Conservation (phyloP, 106 monocot genomes). For the Iris macrosiphon region DNA sequence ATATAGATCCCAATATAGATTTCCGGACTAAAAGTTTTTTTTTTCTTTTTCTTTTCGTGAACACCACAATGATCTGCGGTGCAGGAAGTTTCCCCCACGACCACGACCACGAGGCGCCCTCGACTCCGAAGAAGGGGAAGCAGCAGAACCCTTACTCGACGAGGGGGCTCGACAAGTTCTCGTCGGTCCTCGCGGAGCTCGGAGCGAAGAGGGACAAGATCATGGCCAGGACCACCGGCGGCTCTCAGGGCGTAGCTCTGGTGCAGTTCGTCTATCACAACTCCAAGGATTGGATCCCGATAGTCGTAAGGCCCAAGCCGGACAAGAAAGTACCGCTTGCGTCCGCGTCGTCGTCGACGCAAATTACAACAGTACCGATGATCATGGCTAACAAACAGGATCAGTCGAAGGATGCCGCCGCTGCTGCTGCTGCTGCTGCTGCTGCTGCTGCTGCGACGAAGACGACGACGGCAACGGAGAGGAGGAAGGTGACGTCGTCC, state of each 20-base stretch:
- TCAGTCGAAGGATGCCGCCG: neutral
- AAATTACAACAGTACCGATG: neutral
- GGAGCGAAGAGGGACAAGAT: slow-evolving; percentile 37
- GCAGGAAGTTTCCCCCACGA: slow-evolving; percentile 33
- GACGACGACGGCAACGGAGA: neutral
- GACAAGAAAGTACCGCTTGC: neutral
- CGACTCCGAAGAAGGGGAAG: slow-evolving; percentile 3
- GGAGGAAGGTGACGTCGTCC: neutral
- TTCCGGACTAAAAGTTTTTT: too few species aligned
- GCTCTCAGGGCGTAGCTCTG: slow-evolving; percentile 14
- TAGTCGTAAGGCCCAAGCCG: slow-evolving; percentile 14
- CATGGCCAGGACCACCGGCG: slow-evolving; percentile 17
- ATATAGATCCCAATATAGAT: too few species aligned
- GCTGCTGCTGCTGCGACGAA: neutral
- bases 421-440: neutral
- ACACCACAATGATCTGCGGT: slow-evolving; percentile 38
- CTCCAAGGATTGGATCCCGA: slow-evolving; percentile 31
- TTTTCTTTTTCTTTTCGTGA: neutral
- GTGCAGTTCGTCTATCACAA: slow-evolving; percentile 30
- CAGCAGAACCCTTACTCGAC: slow-evolving; percentile 45
- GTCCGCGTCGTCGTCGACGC: neutral
- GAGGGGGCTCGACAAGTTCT: slow-evolving; percentile 60
- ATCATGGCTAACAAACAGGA: neutral
- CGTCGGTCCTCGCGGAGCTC: slow-evolving; percentile 45
- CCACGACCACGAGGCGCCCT: slow-evolving; percentile 18